Conservation (phyloP, 148 eudicot genomes). For the Rhododendron ferrugineum region DNA sequence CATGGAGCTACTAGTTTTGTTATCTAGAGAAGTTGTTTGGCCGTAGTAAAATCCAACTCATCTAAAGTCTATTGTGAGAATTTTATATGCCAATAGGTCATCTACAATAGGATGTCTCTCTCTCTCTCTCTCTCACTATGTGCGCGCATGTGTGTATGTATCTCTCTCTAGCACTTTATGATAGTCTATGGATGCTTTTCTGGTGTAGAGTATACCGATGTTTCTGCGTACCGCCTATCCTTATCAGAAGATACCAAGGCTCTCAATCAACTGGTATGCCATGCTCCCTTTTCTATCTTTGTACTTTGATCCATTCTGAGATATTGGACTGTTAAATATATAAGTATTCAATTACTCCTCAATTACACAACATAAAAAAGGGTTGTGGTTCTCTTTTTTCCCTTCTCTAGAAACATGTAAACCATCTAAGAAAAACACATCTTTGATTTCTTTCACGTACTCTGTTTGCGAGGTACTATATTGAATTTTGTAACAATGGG, state of each 20-base stretch:
- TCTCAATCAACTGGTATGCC: slow-evolving; percentile 83
- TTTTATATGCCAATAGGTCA: not conserved
- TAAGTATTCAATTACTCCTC: not conserved
- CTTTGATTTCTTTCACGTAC: not conserved
- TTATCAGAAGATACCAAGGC: slow-evolving; percentile 97
- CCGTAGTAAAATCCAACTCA: not conserved
- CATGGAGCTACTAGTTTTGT: not conserved
- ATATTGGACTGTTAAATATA: not conserved
- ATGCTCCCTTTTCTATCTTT: not conserved
- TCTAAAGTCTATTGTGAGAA: not conserved
- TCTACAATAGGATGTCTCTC: not conserved
- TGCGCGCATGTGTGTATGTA: not conserved
- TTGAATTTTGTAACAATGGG: slow-evolving; percentile 7
- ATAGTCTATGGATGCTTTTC: not conserved
- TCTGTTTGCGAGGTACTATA: not conserved
- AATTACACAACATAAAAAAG: not conserved
- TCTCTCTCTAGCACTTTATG: not conserved
- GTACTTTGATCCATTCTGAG: not conserved
- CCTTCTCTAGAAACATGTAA: not conserved
- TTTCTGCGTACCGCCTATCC: slow-evolving; percentile 92
- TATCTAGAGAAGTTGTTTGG: not conserved
- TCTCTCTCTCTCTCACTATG: not conserved
- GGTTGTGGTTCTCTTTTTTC: slow-evolving; percentile 6
- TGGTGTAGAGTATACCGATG: slow-evolving; percentile 80
- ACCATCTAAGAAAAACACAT: not conserved